Evolutionary conservation across 768 basidiomycete genomes (phyloP), one percentile per base, ranked within the genome.

Genomic region (Royoungia palumana): DNA sequence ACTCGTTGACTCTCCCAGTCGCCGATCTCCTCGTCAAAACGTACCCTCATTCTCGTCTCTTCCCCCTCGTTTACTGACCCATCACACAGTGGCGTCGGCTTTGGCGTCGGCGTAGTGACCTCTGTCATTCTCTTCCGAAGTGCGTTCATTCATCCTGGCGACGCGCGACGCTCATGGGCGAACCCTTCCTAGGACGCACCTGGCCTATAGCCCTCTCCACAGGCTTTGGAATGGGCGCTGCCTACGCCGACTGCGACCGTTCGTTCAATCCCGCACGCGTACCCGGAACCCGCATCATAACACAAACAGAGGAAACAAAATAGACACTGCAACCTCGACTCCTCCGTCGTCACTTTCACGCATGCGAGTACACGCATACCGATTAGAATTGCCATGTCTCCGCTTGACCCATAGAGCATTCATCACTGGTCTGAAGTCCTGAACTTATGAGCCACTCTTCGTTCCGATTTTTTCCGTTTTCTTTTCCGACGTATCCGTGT

Each of bases 61-160:
- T 34, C 11, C 8, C 2, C 13, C 2, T 14, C 14, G 0, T 35
- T 51, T 25, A 49, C 55, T 60, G 44, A 64, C 49, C 22, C 43
- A 7, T 12, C 9, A 6, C 21, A 17, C 67, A 93, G 90, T 44
- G 90, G 90, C 43, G 81, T 94, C 50, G 93, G 93, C 47, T 89
- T 95, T 69, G 83, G 91, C 62, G 84, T 80, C 32, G 93, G 93
- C 53, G 88, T 95, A 54, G 80, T 94, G 51, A 83, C 86, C 35
- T 93, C 89, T 34, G 93, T 94, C 55, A 81, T 95, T 57, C 76
- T 94, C 68, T 94, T 95, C 82, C 84, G 83, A 69, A 82, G 93
- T 95, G 62, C 68, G 91, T 85, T 28, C 11, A 39, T 47, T 16
- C 36, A 16, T 35, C 24, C 51, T 17, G 35, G 34, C 40, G 13